These are phyloP conservation scores for Zizania latifolia DNA, from an alignment of 176 grass and related monocot genomes.

Conservation along the genomic window DNA sequence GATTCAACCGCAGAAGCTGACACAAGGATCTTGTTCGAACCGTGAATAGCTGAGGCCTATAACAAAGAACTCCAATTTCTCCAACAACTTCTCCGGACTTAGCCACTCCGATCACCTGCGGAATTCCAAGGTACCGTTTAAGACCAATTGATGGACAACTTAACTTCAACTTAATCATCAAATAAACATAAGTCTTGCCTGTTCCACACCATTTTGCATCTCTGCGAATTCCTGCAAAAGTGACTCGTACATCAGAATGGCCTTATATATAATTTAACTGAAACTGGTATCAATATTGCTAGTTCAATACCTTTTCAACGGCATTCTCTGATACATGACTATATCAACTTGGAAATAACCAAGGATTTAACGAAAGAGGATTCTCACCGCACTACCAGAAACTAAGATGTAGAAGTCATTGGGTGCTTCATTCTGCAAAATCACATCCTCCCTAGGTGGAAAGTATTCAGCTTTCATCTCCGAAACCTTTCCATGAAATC, in stretches of 20 bases:
- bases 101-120: slow-evolving; percentile 46
- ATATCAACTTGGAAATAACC: slow-evolving; percentile 18
- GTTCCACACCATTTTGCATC: slow-evolving; percentile 40
- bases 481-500: slow-evolving; percentile 54
- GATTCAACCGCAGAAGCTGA: slow-evolving; percentile 83
- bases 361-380: neutral
- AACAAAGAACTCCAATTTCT: slow-evolving; percentile 95
- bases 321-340: neutral
- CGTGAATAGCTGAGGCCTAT: slow-evolving; percentile 86
- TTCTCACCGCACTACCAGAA: slow-evolving; percentile 64
- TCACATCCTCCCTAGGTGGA: slow-evolving; percentile 97
- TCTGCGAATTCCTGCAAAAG: slow-evolving; percentile 76
- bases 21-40: slow-evolving; percentile 88
- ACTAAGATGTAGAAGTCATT: slow-evolving; percentile 97
- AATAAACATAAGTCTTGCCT: slow-evolving; percentile 45
- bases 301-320: neutral
- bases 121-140: slow-evolving; percentile 21
- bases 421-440: slow-evolving; percentile 96
- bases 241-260: slow-evolving; percentile 29
- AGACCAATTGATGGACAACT: slow-evolving; percentile 22
- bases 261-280: neutral
- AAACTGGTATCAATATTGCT: slow-evolving; percentile 20
- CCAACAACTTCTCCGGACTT: slow-evolving; percentile 79
- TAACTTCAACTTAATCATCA: neutral
- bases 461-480: slow-evolving; percentile 99